Percentiles rank a stretch among this genome's conserved stretches.
phyloP scores from a whole-genome alignment of 2,329 filamentous ascomycete species.

The Aspergillus brunneoviolaceus region DNA sequence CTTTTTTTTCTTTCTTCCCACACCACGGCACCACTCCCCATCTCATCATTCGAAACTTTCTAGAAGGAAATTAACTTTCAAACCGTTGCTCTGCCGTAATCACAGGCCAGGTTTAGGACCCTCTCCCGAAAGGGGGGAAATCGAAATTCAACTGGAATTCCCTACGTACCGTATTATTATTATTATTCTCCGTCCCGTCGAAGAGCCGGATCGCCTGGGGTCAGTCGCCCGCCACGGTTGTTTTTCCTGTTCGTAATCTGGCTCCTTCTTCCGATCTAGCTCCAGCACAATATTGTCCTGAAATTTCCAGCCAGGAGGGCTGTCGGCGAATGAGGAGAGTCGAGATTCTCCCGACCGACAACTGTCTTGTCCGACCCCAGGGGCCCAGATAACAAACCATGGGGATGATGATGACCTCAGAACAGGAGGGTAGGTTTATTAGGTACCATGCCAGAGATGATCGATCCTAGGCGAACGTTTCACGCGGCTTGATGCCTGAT shows the following conservation, averaged over 20 bases:
- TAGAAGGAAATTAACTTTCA: conserved; percentile 36
- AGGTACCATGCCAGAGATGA: neutral
- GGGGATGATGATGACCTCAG: neutral
- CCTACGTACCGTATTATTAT: neutral
- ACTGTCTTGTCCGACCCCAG: neutral
- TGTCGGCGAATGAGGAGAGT: conserved; percentile 2
- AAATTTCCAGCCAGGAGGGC: conserved; percentile 11
- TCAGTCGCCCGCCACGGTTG: neutral
- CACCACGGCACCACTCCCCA: too few species aligned
- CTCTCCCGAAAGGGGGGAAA: conserved; percentile 18
- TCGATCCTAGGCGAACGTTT: neutral
- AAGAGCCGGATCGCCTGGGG: conserved; percentile 9
- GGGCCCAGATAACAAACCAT: too few species aligned
- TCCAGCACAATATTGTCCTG: conserved; percentile 1
- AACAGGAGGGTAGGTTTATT: neutral
- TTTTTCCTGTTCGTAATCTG: conserved; percentile 2
- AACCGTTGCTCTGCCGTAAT: conserved; percentile 26
- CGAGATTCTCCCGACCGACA: neutral
- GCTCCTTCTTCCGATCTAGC: neutral
- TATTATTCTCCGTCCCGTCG: conserved; percentile 6
- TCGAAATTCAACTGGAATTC: neutral
- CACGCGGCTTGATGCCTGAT: conserved; percentile 8
- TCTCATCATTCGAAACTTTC: conserved; percentile 30
- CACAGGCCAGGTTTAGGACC: conserved; percentile 17
- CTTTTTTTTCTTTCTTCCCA: neutral